phyloP scores from a whole-genome alignment of 1,139 yeast species.

The Candida sanyaensis region DNA sequence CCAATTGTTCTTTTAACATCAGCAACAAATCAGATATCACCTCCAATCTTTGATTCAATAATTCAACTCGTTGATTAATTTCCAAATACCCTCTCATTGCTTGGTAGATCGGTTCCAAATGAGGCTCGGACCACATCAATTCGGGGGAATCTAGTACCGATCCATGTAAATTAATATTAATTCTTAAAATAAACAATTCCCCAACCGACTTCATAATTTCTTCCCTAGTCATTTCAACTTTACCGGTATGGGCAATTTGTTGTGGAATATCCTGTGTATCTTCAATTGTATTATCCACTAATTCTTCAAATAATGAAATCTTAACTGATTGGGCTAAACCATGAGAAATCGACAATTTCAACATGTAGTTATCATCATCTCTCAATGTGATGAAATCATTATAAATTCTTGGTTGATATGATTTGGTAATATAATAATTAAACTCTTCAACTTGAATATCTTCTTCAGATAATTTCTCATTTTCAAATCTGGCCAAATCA shows the following conservation, averaged over 20 bases:
- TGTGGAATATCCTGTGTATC: slow-evolving; percentile 97
- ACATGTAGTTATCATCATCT: slow-evolving; percentile 89
- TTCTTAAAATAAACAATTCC: slow-evolving; percentile 86
- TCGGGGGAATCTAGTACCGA: slow-evolving; percentile 96
- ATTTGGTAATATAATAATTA: slow-evolving; percentile 88
- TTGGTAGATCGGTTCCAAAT: slow-evolving; percentile 93
- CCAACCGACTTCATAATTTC: slow-evolving; percentile 97
- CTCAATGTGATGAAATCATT: slow-evolving; percentile 91
- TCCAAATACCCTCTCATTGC: slow-evolving; percentile 95
- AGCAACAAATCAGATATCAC: slow-evolving; percentile 90
- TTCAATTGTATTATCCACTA: slow-evolving; percentile 93
- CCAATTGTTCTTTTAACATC: slow-evolving; percentile 95
- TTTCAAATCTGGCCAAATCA: slow-evolving; percentile 85
- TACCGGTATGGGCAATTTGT: slow-evolving; percentile 91
- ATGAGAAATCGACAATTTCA: slow-evolving; percentile 84
- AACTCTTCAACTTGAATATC: slow-evolving; percentile 94
- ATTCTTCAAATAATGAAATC: slow-evolving; percentile 90
- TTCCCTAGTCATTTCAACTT: slow-evolving; percentile 89
- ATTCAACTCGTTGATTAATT: slow-evolving; percentile 87
- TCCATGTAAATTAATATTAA: slow-evolving; percentile 90
- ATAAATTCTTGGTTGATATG: slow-evolving; percentile 92
- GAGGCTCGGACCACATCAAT: slow-evolving; percentile 98
- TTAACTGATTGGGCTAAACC: slow-evolving; percentile 93
- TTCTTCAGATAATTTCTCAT: slow-evolving; percentile 84
- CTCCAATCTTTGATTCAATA: slow-evolving; percentile 87